phyloP scores from a whole-genome alignment of 257 asterid species.

The Solanum rostratum region DNA sequence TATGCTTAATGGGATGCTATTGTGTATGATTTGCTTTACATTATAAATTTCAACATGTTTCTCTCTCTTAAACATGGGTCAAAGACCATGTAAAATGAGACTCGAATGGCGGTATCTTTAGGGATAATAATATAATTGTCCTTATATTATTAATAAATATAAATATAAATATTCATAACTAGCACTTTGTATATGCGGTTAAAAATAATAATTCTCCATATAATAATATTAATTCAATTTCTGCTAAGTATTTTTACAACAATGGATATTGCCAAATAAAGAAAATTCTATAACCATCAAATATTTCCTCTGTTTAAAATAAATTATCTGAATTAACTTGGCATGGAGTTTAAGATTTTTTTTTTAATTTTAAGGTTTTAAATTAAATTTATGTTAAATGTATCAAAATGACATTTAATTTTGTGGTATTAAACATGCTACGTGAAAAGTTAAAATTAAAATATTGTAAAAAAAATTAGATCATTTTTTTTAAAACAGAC shows the following conservation, averaged over 20 bases:
- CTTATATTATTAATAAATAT: too few relatives aligned
- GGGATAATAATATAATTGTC: too few relatives aligned
- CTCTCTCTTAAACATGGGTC: not conserved
- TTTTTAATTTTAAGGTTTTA: too few relatives aligned
- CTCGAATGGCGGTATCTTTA: not conserved
- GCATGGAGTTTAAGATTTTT: too few relatives aligned
- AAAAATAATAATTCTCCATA: not conserved
- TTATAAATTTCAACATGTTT: not conserved
- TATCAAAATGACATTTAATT: too few relatives aligned
- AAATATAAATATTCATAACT: not conserved
- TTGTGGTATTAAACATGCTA: too few relatives aligned
- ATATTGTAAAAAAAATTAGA: too few relatives aligned
- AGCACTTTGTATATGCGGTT: not conserved
- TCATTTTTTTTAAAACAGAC: too few relatives aligned
- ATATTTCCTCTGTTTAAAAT: not conserved
- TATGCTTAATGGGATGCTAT: not conserved
- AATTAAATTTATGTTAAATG: too few relatives aligned
- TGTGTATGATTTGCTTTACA: not conserved
- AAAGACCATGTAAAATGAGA: not conserved
- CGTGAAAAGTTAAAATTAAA: too few relatives aligned
- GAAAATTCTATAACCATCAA: not conserved
- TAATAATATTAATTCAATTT: not conserved
- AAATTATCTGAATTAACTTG: too few relatives aligned
- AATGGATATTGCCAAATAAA: not conserved
- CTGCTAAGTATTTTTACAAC: not conserved